Evolutionary conservation across 805 yeast genomes (phyloP), one percentile per base, ranked within the genome.

Genomic region (Metahyphopichia silvanorum): DNA sequence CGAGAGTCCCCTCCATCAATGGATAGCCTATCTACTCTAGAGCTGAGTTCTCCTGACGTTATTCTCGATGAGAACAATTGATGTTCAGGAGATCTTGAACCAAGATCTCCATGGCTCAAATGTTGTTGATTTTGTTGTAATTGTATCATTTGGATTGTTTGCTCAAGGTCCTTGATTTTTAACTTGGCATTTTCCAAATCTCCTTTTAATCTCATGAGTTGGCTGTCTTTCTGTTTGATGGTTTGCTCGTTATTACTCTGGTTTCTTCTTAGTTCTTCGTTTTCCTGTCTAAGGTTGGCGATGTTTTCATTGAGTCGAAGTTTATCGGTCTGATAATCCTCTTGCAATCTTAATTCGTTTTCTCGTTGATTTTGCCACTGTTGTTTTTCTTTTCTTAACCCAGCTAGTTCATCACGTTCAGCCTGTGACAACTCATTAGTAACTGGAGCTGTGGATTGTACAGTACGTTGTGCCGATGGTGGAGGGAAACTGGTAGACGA

Each of bases 201-300:
- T 29, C 77, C 71, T 25, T 64, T 72, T 16, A 77, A 58, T 27
- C 93, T 60, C 26, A 71, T 63, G 6, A 85, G 54, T 49, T 81
- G 87, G 0, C 86, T 76, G 30, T 85, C 93, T 42, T 77, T 79
- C 20, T 85, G 79, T 51, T 82, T 82, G 16, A 76, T 51, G 34
- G 70, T 62, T 44, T 81, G 61, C 27, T 62, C 60, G 29, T 71
- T 66, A 25, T 65, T 66, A 3, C 80, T 75, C 30, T 70, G 68
- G 31, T 76, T 79, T 29, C 70, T 75, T 40, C 65, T 66, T 27
- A 72, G 49, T 32, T 52, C 63, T 13, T 73, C 77, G 10, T 64
- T 38, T 35, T 63, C 38, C 27, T 44, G 32, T 45, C 61, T 43
- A 14, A 51, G 26, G 16, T 38, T 43, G 3, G 47, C 32, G 16